Base-by-base conservation (phyloP, 805 yeast genomes). In the Spathaspora boniae region DNA sequence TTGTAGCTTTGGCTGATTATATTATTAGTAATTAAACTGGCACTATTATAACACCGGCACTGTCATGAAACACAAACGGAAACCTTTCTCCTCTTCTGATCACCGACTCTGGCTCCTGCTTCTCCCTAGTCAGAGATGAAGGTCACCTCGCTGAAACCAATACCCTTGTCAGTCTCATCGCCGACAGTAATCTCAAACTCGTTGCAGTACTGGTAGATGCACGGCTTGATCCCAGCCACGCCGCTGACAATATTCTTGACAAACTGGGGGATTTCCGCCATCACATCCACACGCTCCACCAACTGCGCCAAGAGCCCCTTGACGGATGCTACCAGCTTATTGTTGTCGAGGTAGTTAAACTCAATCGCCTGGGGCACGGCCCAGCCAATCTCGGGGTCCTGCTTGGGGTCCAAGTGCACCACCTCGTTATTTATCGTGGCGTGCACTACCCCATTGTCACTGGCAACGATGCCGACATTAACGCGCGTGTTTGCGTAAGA, bases 141-240 rank as follows among this genome's bases (percentile, higher is more conserved):
- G 7, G 95, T 87, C 24, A 86, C 85, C 61, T 87, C 96, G 50
- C 70, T 77, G 65, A 79, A 86, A 19, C 78, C 85, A 39, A 74
- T 54, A 31, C 95, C 94, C 20, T 68, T 71, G 27, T 68, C 53
- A 31, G 66, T 50, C 44, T 62, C 68, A n/a, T n/a, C n/a, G n/a
- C n/a, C n/a, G n/a, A n/a, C n/a, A n/a, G n/a, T n/a, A 42, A 85
- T 65, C 5, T 66, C 59, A 53, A 81, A 65, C 36, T 74, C 72
- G 56, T 86, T 82, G 57, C 82, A 76, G 66, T 78, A 93, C 67
- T 93, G 98, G 64, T 89, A 93, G 52, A 93, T 91, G 67, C 77
- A 91, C n/a, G 98, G 98, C 57, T 83, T 86, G 18, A 98, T 82
- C 33, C 98, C 98, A 11, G 93, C 93, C 36, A 91, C 94, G 40